Base-by-base conservation (phyloP, 2,329 filamentous ascomycete species). In the Parastagonospora nodorum region DNA sequence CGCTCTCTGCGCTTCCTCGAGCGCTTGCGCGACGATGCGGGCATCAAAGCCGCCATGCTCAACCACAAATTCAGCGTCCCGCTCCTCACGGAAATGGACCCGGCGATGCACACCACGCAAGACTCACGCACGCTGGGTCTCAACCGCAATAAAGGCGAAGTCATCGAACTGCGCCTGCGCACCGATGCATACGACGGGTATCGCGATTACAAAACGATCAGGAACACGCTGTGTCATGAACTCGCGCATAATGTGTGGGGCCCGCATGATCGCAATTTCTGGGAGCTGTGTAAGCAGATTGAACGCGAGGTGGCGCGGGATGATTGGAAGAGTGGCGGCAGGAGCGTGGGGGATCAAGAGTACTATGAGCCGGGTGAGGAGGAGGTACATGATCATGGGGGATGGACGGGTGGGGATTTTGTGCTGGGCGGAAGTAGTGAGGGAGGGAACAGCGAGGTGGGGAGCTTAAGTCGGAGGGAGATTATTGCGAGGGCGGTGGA, bases 171-270 rank as follows among this genome's bases (percentile, higher is more conserved):
- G 54, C 81, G 94, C 0, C 76, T 99, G 31, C 81, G 94, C n/a
- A 97, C 94, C 1, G 94, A 99, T 75, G 90, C 89, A 2, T 91
- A 94, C 70, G 92, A 96, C 71, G 94, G 94, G 1, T 97, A 96
- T 67, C 80, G 94, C 32, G 91, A 97, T 70, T 99, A 97, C 76
- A 88, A 88, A 63, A 92, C 88, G 0, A 95, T 99, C 42, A 84
- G 94, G 44, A 90, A 89, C 62, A 97, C 94, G 39, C 79, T 99
- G 10, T 97, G 93, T 69, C 94, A 99, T 76, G 94, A 99, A 77
- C 80, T 99, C 14, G 88, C 92, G 59, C 94, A 99, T 74, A 97
- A 96, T 64, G 90, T 96, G 8, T 88, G 88, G 75, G 81, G 88
- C 0, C 85, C 88, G 0, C 94, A 99, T 72, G 92, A 97, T 73